Conservation (phyloP, 2,329 filamentous ascomycete species). For the Aspergillus sp. region DNA sequence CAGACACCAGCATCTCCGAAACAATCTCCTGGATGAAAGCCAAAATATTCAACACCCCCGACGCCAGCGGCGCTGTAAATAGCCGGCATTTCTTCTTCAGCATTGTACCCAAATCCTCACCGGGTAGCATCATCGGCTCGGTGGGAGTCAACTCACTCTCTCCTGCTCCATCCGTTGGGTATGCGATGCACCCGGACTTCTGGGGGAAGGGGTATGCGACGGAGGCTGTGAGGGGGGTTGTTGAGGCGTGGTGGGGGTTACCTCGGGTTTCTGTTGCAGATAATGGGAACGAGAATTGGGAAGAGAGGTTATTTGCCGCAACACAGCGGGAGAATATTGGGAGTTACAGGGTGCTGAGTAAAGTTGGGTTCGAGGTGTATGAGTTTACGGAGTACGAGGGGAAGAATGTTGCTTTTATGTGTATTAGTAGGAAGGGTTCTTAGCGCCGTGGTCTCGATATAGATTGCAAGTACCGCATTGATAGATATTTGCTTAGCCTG, state of each 20-base stretch:
- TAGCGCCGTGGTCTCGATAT: too few species aligned
- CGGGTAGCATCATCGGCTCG: not conserved
- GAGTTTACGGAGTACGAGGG: not conserved
- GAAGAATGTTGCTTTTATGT: not conserved
- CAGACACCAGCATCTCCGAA: not conserved
- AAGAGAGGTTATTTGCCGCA: constrained; percentile 45
- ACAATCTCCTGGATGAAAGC: not conserved
- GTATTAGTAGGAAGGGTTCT: not conserved
- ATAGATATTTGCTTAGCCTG: too few species aligned
- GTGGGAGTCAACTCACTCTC: not conserved
- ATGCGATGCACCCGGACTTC: constrained; percentile 53
- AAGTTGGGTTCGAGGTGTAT: constrained; percentile 31
- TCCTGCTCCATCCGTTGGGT: constrained; percentile 45
- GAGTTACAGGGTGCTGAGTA: constrained; percentile 56
- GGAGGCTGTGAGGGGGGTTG: constrained; percentile 50
- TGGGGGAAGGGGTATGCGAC: constrained; percentile 60
- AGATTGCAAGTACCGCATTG: too few species aligned
- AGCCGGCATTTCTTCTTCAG: not conserved
- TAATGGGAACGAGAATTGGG: not conserved
- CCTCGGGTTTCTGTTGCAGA: constrained; percentile 25
- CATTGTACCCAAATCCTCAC: not conserved
- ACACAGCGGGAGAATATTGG: constrained; percentile 51
- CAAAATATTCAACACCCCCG: constrained; percentile 1
- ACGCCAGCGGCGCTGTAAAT: not conserved
- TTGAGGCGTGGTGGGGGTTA: constrained; percentile 29